A percentile compares a stretch with the other conserved stretches of the same genome.
Conservation (phyloP, 768 basidiomycete species). For the Wakefieldia striispora region DNA sequence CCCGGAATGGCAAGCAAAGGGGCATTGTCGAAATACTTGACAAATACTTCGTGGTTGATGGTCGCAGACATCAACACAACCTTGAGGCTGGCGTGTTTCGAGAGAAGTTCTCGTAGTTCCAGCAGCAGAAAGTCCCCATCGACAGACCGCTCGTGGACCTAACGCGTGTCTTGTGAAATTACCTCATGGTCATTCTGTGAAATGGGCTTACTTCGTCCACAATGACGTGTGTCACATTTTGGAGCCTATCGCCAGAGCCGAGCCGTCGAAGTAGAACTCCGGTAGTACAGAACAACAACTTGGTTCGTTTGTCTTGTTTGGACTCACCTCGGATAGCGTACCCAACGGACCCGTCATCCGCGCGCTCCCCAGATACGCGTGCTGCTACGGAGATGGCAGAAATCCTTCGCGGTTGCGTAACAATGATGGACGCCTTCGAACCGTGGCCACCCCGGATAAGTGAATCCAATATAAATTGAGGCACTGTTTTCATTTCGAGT, state of each 20-base stretch:
- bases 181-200: background rate
- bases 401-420: slow-evolving; percentile 88
- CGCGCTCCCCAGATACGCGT: slow-evolving; percentile 79
- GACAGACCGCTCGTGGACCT: slow-evolving; percentile 92
- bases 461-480: slow-evolving; percentile 87
- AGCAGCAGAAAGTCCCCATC: slow-evolving; percentile 89
- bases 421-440: slow-evolving; percentile 67
- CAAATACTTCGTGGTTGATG: slow-evolving; percentile 85
- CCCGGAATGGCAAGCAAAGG: slow-evolving; percentile 86
- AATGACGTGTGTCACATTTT: slow-evolving; percentile 76
- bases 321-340: slow-evolving; percentile 90
- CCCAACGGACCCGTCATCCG: slow-evolving; percentile 76
- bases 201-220: slow-evolving; percentile 74
- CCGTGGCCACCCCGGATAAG: slow-evolving; percentile 63
- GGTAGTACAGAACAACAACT: slow-evolving; percentile 88
- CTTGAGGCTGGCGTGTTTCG: slow-evolving; percentile 62
- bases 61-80: slow-evolving; percentile 93
- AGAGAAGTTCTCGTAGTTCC: slow-evolving; percentile 74
- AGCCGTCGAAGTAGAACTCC: slow-evolving; percentile 86
- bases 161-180: background rate
- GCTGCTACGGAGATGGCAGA: slow-evolving; percentile 87
- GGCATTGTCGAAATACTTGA: slow-evolving; percentile 77
- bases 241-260: slow-evolving; percentile 67
- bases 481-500: slow-evolving; percentile 45
- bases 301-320: slow-evolving; percentile 61